These are phyloP conservation scores for Fusarium sp. DNA, from an alignment of 2,329 filamentous ascomycete species.

Conservation along the genomic window DNA sequence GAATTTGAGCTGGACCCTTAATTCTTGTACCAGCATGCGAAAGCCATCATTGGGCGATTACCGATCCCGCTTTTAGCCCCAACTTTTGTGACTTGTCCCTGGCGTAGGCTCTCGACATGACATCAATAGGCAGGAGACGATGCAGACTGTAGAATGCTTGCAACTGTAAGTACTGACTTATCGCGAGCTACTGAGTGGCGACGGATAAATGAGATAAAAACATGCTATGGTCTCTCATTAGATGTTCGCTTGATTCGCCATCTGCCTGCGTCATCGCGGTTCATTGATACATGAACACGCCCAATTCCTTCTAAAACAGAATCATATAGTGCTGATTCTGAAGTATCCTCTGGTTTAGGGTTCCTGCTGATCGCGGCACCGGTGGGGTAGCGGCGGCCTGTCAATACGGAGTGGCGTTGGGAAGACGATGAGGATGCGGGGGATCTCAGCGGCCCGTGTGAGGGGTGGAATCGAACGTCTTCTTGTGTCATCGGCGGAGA, in stretches of 20 bases:
- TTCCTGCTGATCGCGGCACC: not conserved
- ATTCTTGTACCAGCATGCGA: not conserved
- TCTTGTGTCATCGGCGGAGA: conserved; percentile 40
- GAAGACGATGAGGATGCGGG: conserved; percentile 10
- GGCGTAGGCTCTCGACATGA: not conserved
- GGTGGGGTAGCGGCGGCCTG: not conserved
- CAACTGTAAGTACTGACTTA: not conserved
- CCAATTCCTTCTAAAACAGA: conserved; percentile 52
- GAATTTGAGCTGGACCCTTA: conserved; percentile 6
- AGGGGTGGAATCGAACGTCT: conserved; percentile 7
- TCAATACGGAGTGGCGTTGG: not conserved
- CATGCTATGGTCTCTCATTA: conserved; percentile 33
- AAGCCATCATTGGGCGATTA: conserved; percentile 4
- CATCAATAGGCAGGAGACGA: not conserved
- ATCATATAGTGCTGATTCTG: conserved; percentile 49
- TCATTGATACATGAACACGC: conserved; percentile 50
- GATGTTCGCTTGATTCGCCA: conserved; percentile 52
- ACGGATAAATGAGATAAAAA: not conserved
- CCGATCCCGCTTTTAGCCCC: conserved; percentile 1
- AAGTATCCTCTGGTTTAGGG: conserved; percentile 15
- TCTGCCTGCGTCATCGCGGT: conserved; percentile 52
- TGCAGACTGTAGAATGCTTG: not conserved
- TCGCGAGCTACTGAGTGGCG: not conserved
- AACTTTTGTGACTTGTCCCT: conserved; percentile 4
- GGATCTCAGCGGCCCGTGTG: conserved; percentile 16